Evolutionary conservation across 495 filamentous ascomycete species (phyloP), one percentile per base, ranked within the genome.

Genomic region (Penicillium coffeae): DNA sequence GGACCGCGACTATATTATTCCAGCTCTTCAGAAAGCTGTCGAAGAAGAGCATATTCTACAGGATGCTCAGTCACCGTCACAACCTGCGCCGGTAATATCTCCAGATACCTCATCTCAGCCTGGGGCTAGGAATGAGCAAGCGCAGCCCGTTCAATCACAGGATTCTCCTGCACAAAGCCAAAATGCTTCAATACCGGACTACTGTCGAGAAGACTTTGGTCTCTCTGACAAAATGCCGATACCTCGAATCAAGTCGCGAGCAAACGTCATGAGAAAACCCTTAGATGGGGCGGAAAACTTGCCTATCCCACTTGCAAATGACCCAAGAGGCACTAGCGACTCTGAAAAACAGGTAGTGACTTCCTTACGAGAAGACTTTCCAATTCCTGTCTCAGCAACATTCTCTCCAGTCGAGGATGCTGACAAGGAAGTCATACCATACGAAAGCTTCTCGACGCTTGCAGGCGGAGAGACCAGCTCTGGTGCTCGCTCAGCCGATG

Each of bases 1-100:
- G 18, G 49, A 58, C 14, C 58, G 33, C 3, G 48, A 51, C 3
- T 51, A 39, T 18, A 54, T 58, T 16, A 47, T 52, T 14, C 54
- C 44, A 1, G 42, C 43, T 10, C 38, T 60, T 30, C 43, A 22
- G 5, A 32, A 32, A 9, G 48, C 39, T n/a, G 38, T 36, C 21
- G 48, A 52, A n/a, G 37, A 36, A 20, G 42, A 58, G n/a, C 15
- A 43, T 8, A 32, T 50, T 1, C 19, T 56, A 34, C 9, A 44
- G 27, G 14, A 22, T 18, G 38, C 9, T 21, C 42, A 49, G 5
- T 3, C 38, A 21, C 15, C 10, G 21, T 8, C 48, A 21, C 8
- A 30, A 34, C 38, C 27, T 12, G 18, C 2, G 14, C 40, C 13
- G 13, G 18, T 5, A 18, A 40, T 18, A 3, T 2, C 22, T 18